Conservation (phyloP, 345 rosid genomes). For the Heritiera littoralis region DNA sequence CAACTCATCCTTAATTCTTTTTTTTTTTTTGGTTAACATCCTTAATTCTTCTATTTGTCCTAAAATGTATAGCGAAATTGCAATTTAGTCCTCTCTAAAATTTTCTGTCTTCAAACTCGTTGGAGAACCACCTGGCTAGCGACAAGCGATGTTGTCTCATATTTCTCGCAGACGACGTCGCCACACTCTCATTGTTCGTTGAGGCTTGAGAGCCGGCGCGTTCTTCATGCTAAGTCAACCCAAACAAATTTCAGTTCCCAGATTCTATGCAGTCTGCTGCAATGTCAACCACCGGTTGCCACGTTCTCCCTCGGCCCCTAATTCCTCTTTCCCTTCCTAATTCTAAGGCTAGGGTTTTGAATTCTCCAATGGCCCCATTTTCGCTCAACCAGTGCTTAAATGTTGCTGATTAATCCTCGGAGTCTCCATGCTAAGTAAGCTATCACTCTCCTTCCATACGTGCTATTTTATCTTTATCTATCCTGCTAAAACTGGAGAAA, state of each 20-base stretch:
- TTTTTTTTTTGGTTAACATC: too few relatives aligned
- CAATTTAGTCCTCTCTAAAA: too few relatives aligned
- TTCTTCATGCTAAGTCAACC: neutral
- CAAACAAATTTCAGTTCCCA: too few relatives aligned
- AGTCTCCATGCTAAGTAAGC: neutral
- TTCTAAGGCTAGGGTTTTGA: neutral
- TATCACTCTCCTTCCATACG: neutral
- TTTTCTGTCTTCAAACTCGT: too few relatives aligned
- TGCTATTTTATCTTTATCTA: neutral
- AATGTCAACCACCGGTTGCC: neutral
- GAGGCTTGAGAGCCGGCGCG: neutral
- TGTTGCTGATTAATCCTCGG: neutral
- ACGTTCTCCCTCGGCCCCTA: neutral
- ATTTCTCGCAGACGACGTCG: neutral
- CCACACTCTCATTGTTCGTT: neutral
- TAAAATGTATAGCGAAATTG: too few relatives aligned
- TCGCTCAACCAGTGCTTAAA: neutral
- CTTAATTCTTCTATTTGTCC: too few relatives aligned
- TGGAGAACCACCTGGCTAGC: neutral
- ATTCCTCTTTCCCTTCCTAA: neutral
- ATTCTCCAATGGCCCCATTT: neutral
- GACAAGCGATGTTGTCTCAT: neutral
- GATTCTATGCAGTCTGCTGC: neutral
- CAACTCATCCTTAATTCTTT: too few relatives aligned
- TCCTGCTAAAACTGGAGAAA: neutral